Percentiles rank a stretch among this genome's conserved stretches.
Evolutionary conservation across 306 rosid genomes (phyloP).

Genomic region (Medicago arabica): DNA sequence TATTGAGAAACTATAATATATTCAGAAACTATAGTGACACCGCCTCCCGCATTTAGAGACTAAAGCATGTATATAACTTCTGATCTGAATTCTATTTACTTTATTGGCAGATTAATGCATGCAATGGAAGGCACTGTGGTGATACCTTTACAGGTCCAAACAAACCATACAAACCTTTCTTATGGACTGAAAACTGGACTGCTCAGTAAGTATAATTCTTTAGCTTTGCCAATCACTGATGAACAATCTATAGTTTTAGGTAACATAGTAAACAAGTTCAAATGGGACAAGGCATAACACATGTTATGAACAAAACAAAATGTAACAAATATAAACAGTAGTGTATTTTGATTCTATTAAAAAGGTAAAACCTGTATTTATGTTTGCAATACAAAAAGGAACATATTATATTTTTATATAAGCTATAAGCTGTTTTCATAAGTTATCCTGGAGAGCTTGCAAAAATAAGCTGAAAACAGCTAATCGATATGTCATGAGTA

Average conservation of each 20-base stretch:
- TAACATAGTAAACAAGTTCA: too few relatives aligned
- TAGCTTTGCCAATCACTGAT: too few relatives aligned
- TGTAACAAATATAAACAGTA: too few relatives aligned
- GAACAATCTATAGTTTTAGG: too few relatives aligned
- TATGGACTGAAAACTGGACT: conserved; percentile 99
- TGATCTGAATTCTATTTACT: neutral
- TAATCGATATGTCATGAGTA: neutral
- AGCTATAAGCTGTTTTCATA: too few relatives aligned
- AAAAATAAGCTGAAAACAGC: neutral
- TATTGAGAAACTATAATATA: neutral
- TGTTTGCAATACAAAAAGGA: too few relatives aligned
- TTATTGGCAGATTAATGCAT: conserved; percentile 71
- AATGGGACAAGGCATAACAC: too few relatives aligned
- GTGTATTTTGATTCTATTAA: too few relatives aligned
- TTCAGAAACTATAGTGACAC: neutral
- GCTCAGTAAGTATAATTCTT: conserved; percentile 71
- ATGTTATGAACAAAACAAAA: too few relatives aligned
- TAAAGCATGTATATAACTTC: neutral
- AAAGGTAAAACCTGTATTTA: too few relatives aligned
- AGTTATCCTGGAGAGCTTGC: too few relatives aligned
- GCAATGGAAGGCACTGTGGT: conserved; percentile 98
- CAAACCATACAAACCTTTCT: conserved; percentile 74
- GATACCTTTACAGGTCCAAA: conserved; percentile 93
- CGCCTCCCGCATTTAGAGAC: neutral
- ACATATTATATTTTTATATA: too few relatives aligned